These are phyloP conservation scores for Fusarium gaditjirri DNA, from an alignment of 2,329 filamentous ascomycete species.

Conservation along the genomic window DNA sequence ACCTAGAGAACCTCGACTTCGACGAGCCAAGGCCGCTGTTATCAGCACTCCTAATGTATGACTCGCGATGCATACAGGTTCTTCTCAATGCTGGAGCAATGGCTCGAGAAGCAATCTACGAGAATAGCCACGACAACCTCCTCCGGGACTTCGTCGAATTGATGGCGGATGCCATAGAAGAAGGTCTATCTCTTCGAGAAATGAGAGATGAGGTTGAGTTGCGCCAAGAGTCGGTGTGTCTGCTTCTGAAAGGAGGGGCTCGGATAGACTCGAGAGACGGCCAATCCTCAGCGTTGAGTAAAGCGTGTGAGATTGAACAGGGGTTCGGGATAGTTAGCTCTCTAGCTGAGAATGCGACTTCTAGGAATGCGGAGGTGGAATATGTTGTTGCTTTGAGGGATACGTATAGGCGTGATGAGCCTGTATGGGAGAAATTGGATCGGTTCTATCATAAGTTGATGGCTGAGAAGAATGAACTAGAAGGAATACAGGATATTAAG, in stretches of 20 bases:
- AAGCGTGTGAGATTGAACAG: not conserved
- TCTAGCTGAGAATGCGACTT: not conserved
- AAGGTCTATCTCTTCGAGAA: no score
- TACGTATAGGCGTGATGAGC: not conserved
- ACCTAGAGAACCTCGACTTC: fast-evolving
- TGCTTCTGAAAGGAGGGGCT: fast-evolving
- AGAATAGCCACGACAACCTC: fast-evolving
- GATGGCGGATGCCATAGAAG: not conserved
- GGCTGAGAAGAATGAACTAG: not conserved
- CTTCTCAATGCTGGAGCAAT: not conserved
- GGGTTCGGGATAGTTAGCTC: not conserved
- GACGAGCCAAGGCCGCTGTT: not conserved
- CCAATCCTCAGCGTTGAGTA: not conserved
- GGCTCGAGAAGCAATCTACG: not conserved
- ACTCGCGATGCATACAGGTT: not conserved
- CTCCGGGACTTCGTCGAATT: not conserved
- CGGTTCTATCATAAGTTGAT: not conserved
- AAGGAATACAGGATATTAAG: fast-evolving
- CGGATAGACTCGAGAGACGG: not conserved
- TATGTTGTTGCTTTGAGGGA: not conserved
- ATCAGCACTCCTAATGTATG: not conserved
- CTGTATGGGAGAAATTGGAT: not conserved
- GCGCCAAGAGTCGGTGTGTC: not conserved
- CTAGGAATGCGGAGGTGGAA: not conserved
- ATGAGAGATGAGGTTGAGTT: not conserved